Percentiles rank a stretch among this genome's conserved stretches.
These are phyloP conservation scores for Leccinum disarticulatum DNA, from an alignment of 768 basidiomycete species.

Conservation along the genomic window DNA sequence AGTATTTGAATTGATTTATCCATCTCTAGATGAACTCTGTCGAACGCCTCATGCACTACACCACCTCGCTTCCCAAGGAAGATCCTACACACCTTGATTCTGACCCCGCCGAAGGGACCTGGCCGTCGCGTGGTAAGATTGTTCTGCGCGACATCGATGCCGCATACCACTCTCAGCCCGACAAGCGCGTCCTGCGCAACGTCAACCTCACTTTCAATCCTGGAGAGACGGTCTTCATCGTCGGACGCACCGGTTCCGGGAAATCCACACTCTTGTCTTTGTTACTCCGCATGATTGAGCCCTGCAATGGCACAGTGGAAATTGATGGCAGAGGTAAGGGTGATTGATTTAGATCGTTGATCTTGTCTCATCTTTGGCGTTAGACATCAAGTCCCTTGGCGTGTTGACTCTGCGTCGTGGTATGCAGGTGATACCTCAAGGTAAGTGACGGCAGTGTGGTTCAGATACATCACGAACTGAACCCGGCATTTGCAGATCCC, in stretches of 20 bases:
- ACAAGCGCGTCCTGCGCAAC: conserved; percentile 55
- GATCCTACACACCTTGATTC: conserved; percentile 20
- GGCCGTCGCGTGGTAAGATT: conserved; percentile 57
- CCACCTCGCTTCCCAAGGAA: conserved; percentile 23
- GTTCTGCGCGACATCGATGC: conserved; percentile 60
- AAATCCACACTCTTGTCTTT: conserved; percentile 69
- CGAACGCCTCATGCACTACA: conserved; percentile 30
- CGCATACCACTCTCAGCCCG: conserved; percentile 70
- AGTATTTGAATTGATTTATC: neutral
- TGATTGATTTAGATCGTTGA: conserved; percentile 49
- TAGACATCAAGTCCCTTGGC: conserved; percentile 84
- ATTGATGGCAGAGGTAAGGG: conserved; percentile 60
- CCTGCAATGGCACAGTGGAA: conserved; percentile 71
- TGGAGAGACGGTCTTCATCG: conserved; percentile 73
- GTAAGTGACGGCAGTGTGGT: conserved; percentile 5
- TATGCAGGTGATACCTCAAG: conserved; percentile 33
- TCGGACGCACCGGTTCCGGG: conserved; percentile 75
- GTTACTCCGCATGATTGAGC: conserved; percentile 74
- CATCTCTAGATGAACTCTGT: conserved; percentile 28
- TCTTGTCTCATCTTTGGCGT: conserved; percentile 49
- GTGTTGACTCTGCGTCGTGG: conserved; percentile 29
- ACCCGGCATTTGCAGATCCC: conserved; percentile 19
- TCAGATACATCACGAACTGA: neutral
- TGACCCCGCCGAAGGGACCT: conserved; percentile 21
- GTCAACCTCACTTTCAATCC: conserved; percentile 67